Evolutionary conservation across 371 early-diverging fungal genomes (phyloP), one percentile per base, ranked within the genome.

Genomic region (Lichtheimia corymbifera): DNA sequence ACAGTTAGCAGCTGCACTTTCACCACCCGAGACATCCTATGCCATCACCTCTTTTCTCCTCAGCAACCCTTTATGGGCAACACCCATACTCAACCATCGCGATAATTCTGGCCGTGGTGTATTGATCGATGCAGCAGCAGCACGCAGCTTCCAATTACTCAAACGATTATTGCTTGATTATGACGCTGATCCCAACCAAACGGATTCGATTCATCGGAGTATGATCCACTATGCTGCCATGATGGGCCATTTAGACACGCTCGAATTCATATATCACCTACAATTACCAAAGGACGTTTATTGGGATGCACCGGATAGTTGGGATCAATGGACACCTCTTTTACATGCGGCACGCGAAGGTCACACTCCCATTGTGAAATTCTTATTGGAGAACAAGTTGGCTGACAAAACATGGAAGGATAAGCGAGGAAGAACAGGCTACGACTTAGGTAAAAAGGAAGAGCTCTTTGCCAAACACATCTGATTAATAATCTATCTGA

Each of bases 281-380:
- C 27, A 11, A 35, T 14, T 27, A 50, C 25, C 13, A 55, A 49
- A 58, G 3, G 44, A 17, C 15, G 27, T 63, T 5, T 17, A 70
- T 20, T 73, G 77, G 76, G 67, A 83, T 60, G 30, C 17, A 25
- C 63, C 66, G 2, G 83, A 83, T 59, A 42, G 54, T 15, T 83
- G 80, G 83, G 83, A 83, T 61, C 44, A 51, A 13, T 83, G 81
- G 81, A 76, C 83, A 12, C 74, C 82, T 14, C 57, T 83, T 0
- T 77, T 81, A 76, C 78, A 81, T 62, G 78, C 81, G 7, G 67
- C 78, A 13, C 73, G 69, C 53, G 66, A 83, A 56, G 78, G 80
- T 0, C 69, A 81, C 57, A 3, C 68, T 0, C 50, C 66, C 12
- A 43, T 67, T 18, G 72, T 76, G 9, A 50, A 53, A 5, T 83